Evolutionary conservation across 1,139 yeast species (phyloP), one percentile per base, ranked within the genome.

Genomic region (Pneumocystis murina): DNA sequence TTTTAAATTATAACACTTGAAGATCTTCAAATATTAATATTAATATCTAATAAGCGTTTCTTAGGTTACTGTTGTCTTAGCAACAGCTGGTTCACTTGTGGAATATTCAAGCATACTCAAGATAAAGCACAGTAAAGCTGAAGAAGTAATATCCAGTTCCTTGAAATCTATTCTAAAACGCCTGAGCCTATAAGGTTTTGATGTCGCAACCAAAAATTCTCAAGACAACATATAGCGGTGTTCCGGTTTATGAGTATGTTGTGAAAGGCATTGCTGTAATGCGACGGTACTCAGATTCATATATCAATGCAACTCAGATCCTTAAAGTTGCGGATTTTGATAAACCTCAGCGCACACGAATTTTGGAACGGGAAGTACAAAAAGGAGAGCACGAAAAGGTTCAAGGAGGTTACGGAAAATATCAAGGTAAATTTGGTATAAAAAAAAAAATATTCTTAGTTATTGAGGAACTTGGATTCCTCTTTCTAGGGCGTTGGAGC

Each of bases 371-470:
- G 68, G 97, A 90, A 71, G 88, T 91, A n/a, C 90, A 83, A 68
- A 82, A 84, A 0, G 95, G 95, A 38, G 78, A 78, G 58, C 96
- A 89, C 73, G 97, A 91, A 72, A 91, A 90, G 72, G 92, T 91
- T 12, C 96, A 90, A 75, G 97, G 96, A 60, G 97, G 96, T 0
- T 88, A 90, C 72, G 97, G 97, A 14, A 86, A 89, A 72, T 88
- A 87, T 73, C 97, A 91, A 75, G 97, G 97, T 0, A 88, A 96
- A 0, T 92, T 96, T 88, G 4, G 8, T 86, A 90, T 10, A 1
- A 54, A 41, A 30, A 54, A 54, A 6, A 38, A n/a, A 24, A 14
- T 48, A 6, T 20, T 12, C 40, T 54, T 41, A 14, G 17, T 20
- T 16, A 17, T 8, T 10, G 7, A 38, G 60, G 43, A 12, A 58